Evolutionary conservation across 148 eudicot species (phyloP).

Genomic region (Heliosperma pusillum): DNA sequence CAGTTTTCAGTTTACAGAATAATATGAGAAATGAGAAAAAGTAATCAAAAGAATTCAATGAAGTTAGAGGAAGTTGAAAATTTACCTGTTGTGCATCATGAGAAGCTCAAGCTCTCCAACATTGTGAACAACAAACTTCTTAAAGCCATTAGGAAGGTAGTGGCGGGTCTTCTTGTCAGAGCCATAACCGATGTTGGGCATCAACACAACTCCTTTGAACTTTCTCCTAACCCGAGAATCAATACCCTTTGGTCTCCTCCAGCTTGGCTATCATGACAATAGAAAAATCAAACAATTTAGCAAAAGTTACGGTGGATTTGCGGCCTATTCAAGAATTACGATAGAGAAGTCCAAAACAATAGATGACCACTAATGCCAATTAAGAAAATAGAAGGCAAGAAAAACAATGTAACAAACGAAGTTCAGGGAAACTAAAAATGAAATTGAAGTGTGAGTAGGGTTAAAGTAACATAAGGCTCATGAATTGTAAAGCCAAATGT

Average conservation of each 20-base stretch:
- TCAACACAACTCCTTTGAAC: conserved; percentile 27
- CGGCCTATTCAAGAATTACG: no score
- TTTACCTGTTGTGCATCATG: conserved; percentile 39
- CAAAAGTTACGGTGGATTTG: no score
- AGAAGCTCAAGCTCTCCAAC: conserved; percentile 33
- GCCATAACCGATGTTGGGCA: conserved; percentile 39
- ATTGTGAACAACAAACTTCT: conserved; percentile 38
- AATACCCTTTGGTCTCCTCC: conserved; percentile 30
- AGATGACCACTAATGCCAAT: no score
- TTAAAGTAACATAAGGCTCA: conserved; percentile 4
- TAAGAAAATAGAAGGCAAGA: no score
- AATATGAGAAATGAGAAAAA: not conserved
- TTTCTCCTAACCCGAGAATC: conserved; percentile 28
- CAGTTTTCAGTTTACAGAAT: no score
- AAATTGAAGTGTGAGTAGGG: conserved; percentile 1
- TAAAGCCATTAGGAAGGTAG: conserved; percentile 34
- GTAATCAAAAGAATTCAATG: not conserved
- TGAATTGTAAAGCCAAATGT: not conserved
- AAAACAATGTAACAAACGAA: no score
- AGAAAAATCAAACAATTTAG: not conserved
- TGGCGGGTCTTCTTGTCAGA: conserved; percentile 36
- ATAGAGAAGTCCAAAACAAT: no score
- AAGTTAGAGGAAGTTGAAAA: not conserved
- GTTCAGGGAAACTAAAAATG: no score
- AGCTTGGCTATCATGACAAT: conserved; percentile 9